Base-by-base conservation (phyloP, 495 filamentous ascomycete species). In the Daldinia concentrica region DNA sequence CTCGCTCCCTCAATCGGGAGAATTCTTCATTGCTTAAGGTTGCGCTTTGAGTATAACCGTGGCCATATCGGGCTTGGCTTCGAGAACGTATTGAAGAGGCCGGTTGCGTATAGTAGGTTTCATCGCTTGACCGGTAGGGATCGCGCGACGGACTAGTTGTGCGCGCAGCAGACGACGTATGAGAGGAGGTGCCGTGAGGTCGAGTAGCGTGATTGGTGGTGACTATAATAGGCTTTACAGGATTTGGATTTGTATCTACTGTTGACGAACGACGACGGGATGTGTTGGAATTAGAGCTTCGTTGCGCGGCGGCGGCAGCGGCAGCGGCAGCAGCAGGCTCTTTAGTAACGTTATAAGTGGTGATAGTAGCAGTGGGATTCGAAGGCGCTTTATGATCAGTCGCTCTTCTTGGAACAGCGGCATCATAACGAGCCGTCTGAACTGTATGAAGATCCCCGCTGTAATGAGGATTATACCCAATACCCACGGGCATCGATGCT, bases 71-170 rank as follows among this genome's bases (percentile, higher is more conserved):
- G 41, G 77, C 68, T 17, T 71, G 66, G 37, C 74, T 72, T 26
- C 82, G 78, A 36, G 77, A 68, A 26, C 78, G 81, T 15, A 82
- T 81, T 39, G 86, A 86, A 15, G 82, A 82, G 19, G 85, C 85
- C 0, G 86, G 86, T 74, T 82, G 77, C 27, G 84, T 68, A 66
- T 84, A 85, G 76, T 84, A 86, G 17, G 82, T 75, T 52, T 85
- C 84, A 41, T 86, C 85, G 72, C 80, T 83, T 22, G 79, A 77
- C 11, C 85, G 81, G 72, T 83, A 84, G 22, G 82, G 74, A 64
- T 86, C 83, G 58, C 81, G 79, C 58, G 79, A 69, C 29, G 86
- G 85, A 62, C 84, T 86, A 8, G 69, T 64, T 4, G 79, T 64
- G 34, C 82, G 79, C 34, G 71, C 76, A 26, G 78, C 66, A 43